phyloP scores from a whole-genome alignment of 2,329 filamentous ascomycete genomes.

The Pochonia chlamydosporia region DNA sequence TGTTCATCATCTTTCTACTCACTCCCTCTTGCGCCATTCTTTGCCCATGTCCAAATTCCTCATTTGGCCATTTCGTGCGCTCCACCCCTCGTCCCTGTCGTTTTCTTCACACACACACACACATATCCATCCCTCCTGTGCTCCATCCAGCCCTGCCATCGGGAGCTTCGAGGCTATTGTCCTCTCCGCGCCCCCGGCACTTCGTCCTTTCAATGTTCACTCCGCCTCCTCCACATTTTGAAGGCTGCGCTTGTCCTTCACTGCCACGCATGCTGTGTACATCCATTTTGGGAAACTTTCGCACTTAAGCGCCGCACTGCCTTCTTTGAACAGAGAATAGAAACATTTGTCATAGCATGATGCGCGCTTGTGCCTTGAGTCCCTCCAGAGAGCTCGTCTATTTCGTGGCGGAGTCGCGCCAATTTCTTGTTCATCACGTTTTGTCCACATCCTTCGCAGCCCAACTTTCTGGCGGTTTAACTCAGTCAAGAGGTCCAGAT shows the following conservation, averaged over 20 bases:
- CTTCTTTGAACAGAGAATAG: conserved; percentile 4
- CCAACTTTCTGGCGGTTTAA: too few species aligned
- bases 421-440: background rate
- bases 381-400: background rate
- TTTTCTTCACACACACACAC: too few species aligned
- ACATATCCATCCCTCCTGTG: too few species aligned
- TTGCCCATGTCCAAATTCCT: background rate
- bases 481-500: too few species aligned
- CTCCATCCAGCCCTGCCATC: background rate
- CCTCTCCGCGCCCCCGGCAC: background rate
- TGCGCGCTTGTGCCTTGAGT: conserved; percentile 1
- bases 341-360: background rate
- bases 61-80: background rate
- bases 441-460: too few species aligned
- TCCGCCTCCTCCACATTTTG: background rate
- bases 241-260: background rate
- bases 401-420: conserved; percentile 4
- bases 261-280: conserved; percentile 2
- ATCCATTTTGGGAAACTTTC: background rate
- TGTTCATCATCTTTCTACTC: too few species aligned
- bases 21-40: background rate
- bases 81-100: too few species aligned
- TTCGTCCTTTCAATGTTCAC: background rate
- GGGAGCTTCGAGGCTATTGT: background rate
- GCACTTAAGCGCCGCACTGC: conserved; percentile 2